phyloP scores from a whole-genome alignment of 163 green algal genomes.

The Chlamydomonas reinhardtii region DNA sequence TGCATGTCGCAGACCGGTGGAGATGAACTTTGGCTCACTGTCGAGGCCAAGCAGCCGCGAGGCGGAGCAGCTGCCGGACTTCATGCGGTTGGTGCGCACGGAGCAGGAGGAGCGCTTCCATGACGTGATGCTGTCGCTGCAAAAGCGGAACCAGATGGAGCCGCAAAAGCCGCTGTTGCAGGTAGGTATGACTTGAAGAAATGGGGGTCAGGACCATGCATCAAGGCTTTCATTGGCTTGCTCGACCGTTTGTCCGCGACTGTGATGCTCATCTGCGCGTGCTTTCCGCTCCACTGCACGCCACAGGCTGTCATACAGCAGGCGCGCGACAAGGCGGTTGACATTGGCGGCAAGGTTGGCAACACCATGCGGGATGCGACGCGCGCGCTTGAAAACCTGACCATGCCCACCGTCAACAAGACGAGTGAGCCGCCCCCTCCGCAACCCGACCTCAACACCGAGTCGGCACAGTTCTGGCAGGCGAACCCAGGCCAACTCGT shows the following conservation, averaged over 20 bases:
- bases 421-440: not conserved
- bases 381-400: not conserved
- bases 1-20: slow-evolving; percentile 10
- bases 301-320: slow-evolving; percentile 21
- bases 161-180: not conserved
- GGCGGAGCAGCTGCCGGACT: slow-evolving; percentile 5
- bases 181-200: slow-evolving; percentile 1
- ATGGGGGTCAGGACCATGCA: too few species aligned
- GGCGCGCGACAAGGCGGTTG: not conserved
- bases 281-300: not conserved
- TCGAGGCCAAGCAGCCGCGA: not conserved
- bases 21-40: slow-evolving; percentile 22
- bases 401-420: not conserved
- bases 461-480: slow-evolving; percentile 4
- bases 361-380: not conserved
- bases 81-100: slow-evolving; percentile 16
- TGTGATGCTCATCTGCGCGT: too few species aligned
- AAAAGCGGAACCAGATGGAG: not conserved
- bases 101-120: not conserved
- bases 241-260: too few species aligned
- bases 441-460: not conserved
- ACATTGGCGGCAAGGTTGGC: not conserved
- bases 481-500: not conserved
- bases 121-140: not conserved
- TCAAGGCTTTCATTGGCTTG: too few species aligned